Evolutionary conservation across 2,329 filamentous ascomycete genomes (phyloP).

Genomic region (Fusarium concolor): DNA sequence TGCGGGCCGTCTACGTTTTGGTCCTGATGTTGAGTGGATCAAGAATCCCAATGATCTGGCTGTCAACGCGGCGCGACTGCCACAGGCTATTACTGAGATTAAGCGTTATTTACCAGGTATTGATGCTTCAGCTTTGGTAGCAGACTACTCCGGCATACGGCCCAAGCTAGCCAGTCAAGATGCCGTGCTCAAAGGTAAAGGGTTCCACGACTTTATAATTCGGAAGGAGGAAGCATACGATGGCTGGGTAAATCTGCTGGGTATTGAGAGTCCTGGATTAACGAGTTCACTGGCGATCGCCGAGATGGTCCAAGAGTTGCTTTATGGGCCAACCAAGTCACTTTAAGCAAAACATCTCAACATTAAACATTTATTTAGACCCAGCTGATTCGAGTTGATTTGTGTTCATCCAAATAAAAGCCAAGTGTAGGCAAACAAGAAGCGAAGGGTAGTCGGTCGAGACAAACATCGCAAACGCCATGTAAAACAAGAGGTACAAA

Average conservation of each 20-base stretch:
- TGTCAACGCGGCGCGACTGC: slow-evolving; percentile 72
- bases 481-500: slow-evolving; percentile 5
- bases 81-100: slow-evolving; percentile 79
- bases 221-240: slow-evolving; percentile 78
- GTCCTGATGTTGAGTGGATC: slow-evolving; percentile 96
- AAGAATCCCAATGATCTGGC: slow-evolving; percentile 75
- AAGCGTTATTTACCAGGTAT: slow-evolving; percentile 81
- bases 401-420: slow-evolving; percentile 6
- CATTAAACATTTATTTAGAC: not conserved
- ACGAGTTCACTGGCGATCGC: slow-evolving; percentile 89
- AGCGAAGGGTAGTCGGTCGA: slow-evolving; percentile 19
- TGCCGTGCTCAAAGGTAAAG: slow-evolving; percentile 71
- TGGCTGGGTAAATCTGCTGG: slow-evolving; percentile 90
- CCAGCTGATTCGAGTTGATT: not conserved
- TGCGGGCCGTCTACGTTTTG: slow-evolving; percentile 85
- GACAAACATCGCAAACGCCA: slow-evolving; percentile 29
- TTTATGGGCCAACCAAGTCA: slow-evolving; percentile 54
- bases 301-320: slow-evolving; percentile 72
- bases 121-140: slow-evolving; percentile 71
- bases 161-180: slow-evolving; percentile 78
- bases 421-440: slow-evolving; percentile 21
- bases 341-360: not conserved
- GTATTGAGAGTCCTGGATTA: slow-evolving; percentile 92
- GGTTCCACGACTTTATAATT: slow-evolving; percentile 88
- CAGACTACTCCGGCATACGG: slow-evolving; percentile 92